Evolutionary conservation across 1,284 basidiomycete genomes (phyloP).

Genomic region (Xerocomus amazonicus): DNA sequence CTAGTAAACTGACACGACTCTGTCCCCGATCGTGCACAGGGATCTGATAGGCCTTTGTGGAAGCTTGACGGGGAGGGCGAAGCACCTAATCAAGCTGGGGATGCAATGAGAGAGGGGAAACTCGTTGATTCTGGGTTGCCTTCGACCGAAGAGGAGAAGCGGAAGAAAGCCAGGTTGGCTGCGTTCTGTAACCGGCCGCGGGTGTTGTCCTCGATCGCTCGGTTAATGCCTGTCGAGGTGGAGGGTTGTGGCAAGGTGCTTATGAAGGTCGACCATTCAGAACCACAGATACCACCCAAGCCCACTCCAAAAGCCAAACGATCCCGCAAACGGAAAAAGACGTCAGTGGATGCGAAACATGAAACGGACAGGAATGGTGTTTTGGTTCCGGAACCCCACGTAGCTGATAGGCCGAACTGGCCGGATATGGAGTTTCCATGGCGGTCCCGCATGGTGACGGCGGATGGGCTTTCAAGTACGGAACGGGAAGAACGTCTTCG

Average conservation of each 20-base stretch:
- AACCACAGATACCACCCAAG: conserved; percentile 26
- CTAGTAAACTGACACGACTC: conserved; percentile 10
- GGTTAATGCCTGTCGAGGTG: conserved; percentile 55
- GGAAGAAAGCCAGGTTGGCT: conserved; percentile 58
- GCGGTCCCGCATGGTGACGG: conserved; percentile 55
- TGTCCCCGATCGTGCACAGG: conserved; percentile 12
- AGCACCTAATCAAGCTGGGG: conserved; percentile 29
- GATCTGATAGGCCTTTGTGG: conserved; percentile 23
- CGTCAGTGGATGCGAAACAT: conserved; percentile 17
- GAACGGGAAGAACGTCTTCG: conserved; percentile 51
- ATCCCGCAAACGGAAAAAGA: conserved; percentile 34
- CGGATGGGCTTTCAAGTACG: conserved; percentile 45
- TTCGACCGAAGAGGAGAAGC: conserved; percentile 55
- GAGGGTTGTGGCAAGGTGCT: conserved; percentile 66
- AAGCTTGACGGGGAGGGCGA: conserved; percentile 17
- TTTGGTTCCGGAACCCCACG: conserved; percentile 9
- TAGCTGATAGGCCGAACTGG: conserved; percentile 59
- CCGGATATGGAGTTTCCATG: conserved; percentile 74
- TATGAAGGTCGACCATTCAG: conserved; percentile 44
- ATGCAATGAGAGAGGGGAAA: conserved; percentile 34
- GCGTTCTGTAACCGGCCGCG: conserved; percentile 46
- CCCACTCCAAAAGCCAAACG: conserved; percentile 34
- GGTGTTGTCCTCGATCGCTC: conserved; percentile 17
- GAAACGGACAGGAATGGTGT: conserved; percentile 9
- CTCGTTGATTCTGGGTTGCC: conserved; percentile 34